Evolutionary conservation across 2,329 filamentous ascomycete species (phyloP), one percentile per base, ranked within the genome.

Genomic region (Hirsutella minnesotensis): DNA sequence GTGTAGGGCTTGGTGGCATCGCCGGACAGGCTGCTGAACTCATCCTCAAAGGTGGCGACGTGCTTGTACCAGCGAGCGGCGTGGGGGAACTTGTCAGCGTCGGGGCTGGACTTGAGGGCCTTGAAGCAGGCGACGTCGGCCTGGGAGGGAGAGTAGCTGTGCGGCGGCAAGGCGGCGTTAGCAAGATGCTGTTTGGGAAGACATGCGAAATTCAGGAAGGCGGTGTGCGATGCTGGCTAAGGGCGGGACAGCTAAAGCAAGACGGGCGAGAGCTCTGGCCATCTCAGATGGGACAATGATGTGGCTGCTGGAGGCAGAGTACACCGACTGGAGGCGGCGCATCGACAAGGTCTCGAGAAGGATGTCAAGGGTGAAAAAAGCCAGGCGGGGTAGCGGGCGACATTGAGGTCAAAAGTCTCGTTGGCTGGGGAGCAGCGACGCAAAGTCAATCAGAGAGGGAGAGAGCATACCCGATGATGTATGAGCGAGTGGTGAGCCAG

Each of bases 1-100:
- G 85, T 89, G 75, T 83, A 86, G 54, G 83, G 75, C 75, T 92
- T 88, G 66, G 84, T 83, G 56, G 89, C 79, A 71, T 96, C 90
- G 67, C 92, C 92, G 46, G 87, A 78, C 41, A 98, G 85, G 52
- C 81, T 84, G 59, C 83, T 75, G 74, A 96, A 96, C 69, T 96
- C 90, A 55, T 83, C 76, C 77, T 94, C 82, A 73, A 86, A 95
- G 57, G 85, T 84, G 66, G 85, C 79, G 63, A 95, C 86, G 80
- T 98, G 90, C 80, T 94, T 95, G 81, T 95, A 95, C 92, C 92
- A 98, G 68, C 92, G 84, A 63, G 86, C 87, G 61, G 84, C 88
- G 73, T 95, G 76, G 60, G 90, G 88, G 81, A 84, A 95, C 75
- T 94, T 94, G 66, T 75, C 73, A 59, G 83, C 77, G 55, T 83